A percentile compares a stretch with the other conserved stretches of the same genome.
phyloP scores from a whole-genome alignment of 148 eudicot genomes.

The Beta vulgaris region DNA sequence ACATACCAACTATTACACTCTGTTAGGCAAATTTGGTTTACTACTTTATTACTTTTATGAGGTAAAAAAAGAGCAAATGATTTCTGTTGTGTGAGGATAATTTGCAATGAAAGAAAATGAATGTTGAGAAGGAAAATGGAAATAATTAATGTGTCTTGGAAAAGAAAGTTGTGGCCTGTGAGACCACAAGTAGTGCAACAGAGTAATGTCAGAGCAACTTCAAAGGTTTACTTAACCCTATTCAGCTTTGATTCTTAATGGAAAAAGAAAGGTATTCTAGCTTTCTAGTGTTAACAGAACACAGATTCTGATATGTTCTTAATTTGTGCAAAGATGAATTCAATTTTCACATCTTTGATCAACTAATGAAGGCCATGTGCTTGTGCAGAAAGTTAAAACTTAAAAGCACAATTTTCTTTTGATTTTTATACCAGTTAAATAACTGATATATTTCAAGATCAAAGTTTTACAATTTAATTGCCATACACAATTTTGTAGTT shows the following conservation, averaged over 20 bases:
- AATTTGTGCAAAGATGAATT: not conserved
- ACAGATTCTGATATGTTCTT: conserved; percentile 1
- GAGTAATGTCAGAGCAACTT: conserved; percentile 16
- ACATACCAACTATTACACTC: too few species aligned
- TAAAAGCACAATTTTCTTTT: too few species aligned
- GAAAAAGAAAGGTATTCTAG: not conserved
- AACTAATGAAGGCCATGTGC: not conserved
- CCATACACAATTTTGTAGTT: too few species aligned
- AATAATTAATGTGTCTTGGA: not conserved
- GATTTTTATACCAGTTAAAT: too few species aligned
- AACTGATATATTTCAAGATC: too few species aligned
- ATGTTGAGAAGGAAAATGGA: not conserved
- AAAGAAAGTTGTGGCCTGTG: not conserved
- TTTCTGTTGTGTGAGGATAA: not conserved
- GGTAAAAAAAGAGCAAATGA: too few species aligned
- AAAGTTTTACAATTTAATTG: too few species aligned
- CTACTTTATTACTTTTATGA: too few species aligned
- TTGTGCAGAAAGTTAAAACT: not conserved
- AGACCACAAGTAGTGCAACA: conserved; percentile 1
- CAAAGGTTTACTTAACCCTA: not conserved
- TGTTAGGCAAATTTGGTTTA: too few species aligned
- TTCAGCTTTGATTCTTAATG: conserved; percentile 9
- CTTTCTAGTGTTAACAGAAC: conserved; percentile 3
- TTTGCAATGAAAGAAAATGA: conserved; percentile 3
- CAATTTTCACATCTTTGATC: not conserved